phyloP scores from a whole-genome alignment of 257 asterid species.

The Solanum appendiculatum region DNA sequence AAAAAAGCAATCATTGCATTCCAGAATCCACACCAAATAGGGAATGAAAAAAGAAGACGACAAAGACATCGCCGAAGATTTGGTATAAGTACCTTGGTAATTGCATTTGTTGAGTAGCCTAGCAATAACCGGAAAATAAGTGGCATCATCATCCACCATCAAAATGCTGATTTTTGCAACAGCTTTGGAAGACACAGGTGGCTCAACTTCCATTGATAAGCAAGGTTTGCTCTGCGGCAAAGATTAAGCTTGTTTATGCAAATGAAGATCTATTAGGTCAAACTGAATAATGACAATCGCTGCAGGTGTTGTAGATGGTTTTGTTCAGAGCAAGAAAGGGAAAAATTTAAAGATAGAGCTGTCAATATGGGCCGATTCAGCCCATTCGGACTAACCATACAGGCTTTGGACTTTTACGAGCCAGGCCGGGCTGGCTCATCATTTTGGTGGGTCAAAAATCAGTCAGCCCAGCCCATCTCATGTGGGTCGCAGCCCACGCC shows the following conservation, averaged over 20 bases:
- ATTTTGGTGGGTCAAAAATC: not conserved
- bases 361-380: not conserved
- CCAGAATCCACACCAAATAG: not conserved
- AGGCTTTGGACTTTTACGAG: not conserved
- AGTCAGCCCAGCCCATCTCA: not conserved
- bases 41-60: not conserved
- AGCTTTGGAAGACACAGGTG: not conserved
- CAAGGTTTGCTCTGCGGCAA: not conserved
- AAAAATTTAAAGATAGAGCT: not conserved
- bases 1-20: not conserved
- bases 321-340: not conserved
- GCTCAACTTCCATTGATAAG: not conserved
- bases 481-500: not conserved
- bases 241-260: not conserved
- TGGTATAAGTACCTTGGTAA: conserved; percentile 23
- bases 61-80: not conserved
- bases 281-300: not conserved
- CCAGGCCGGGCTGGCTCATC: not conserved
- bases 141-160: conserved; percentile 44
- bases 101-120: conserved; percentile 35
- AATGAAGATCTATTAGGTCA: not conserved
- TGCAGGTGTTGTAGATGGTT: not conserved
- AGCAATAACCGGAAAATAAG: conserved; percentile 42
- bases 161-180: not conserved
- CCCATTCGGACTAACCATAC: not conserved